Evolutionary conservation across 768 basidiomycete genomes (phyloP).

Genomic region (Serendipita sp.): DNA sequence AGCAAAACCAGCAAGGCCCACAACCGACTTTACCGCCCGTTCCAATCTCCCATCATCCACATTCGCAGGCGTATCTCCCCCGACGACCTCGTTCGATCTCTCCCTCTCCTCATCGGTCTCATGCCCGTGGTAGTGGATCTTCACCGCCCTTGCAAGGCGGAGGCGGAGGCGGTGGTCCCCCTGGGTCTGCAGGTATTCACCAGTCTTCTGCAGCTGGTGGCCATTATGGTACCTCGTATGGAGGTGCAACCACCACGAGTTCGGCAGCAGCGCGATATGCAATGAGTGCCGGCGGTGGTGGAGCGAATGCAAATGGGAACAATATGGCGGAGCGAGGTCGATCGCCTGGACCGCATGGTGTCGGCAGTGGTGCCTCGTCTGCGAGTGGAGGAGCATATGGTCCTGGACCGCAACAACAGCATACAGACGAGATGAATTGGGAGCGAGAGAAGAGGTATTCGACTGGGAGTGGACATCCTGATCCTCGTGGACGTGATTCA

Average conservation of each 20-base stretch:
- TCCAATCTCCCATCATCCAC: neutral
- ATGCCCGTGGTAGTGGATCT: neutral
- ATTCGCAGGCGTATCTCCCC: neutral
- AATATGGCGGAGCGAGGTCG: neutral
- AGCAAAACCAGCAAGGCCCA: neutral
- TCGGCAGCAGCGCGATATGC: neutral
- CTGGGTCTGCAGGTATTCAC: neutral
- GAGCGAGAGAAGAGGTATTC: neutral
- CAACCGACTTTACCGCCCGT: neutral
- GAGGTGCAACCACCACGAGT: neutral
- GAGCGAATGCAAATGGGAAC: neutral
- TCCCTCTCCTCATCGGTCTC: neutral
- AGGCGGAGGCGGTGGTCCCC: neutral
- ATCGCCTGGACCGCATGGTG: neutral
- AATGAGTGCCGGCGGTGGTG: neutral
- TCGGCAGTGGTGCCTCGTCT: neutral
- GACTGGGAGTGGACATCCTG: neutral
- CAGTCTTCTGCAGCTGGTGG: neutral
- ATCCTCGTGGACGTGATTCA: neutral
- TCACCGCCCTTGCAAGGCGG: neutral
- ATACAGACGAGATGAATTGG: neutral
- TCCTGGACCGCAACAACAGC: neutral
- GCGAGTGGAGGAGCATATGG: neutral
- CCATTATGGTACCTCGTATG: neutral
- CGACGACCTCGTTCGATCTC: neutral